These are phyloP conservation scores for Penicillium sp. DNA, from an alignment of 2,329 filamentous ascomycete species.

Conservation along the genomic window DNA sequence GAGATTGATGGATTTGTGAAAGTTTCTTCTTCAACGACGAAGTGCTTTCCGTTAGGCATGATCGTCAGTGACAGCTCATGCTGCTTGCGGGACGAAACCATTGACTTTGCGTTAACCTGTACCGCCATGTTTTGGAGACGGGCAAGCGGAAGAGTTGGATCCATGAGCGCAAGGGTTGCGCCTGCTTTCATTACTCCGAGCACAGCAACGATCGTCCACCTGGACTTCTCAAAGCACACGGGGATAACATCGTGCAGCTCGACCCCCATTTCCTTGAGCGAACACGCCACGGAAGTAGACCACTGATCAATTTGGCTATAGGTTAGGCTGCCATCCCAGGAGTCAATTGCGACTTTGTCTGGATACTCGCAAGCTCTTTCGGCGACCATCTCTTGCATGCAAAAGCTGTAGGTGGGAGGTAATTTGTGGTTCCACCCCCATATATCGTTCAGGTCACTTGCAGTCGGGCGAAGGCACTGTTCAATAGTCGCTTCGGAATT, in stretches of 20 bases:
- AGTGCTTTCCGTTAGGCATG: conserved; percentile 29
- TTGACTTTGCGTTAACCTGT: conserved; percentile 30
- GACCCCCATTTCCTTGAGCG: conserved; percentile 29
- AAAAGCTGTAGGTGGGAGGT: conserved; percentile 44
- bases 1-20: conserved; percentile 20
- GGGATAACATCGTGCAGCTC: conserved; percentile 28
- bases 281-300: conserved; percentile 30
- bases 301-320: conserved; percentile 36
- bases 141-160: conserved; percentile 33
- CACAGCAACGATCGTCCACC: conserved; percentile 35
- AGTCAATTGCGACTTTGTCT: conserved; percentile 29
- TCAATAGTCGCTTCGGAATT: conserved; percentile 31
- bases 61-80: conserved; percentile 27
- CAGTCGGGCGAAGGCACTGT: conserved; percentile 32
- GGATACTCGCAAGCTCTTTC: conserved; percentile 24
- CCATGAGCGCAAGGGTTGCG: conserved; percentile 33
- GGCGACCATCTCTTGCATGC: conserved; percentile 50
- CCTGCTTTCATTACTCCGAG: conserved; percentile 35
- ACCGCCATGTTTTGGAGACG: conserved; percentile 34
- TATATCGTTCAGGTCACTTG: conserved; percentile 44
- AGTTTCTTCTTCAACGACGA: conserved; percentile 28
- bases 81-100: conserved; percentile 32
- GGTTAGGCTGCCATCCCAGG: conserved; percentile 34
- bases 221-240: conserved; percentile 36
- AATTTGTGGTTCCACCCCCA: conserved; percentile 51